These are phyloP conservation scores for Talaromyces adpressus DNA, from an alignment of 495 filamentous ascomycete species.

Conservation along the genomic window DNA sequence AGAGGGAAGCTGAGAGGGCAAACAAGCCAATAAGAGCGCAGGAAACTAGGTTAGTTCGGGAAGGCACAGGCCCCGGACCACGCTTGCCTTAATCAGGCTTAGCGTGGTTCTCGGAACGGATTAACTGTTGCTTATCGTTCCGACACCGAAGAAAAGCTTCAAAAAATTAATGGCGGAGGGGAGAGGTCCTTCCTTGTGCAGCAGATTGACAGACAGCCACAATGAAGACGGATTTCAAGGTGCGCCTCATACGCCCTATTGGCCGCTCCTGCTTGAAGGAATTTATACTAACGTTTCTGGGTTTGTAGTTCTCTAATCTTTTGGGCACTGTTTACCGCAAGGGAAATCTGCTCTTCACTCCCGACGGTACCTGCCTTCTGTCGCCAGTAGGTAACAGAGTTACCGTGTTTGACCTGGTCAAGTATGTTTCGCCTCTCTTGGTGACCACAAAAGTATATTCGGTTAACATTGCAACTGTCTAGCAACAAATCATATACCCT, in stretches of 20 bases:
- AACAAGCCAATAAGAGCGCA: neutral
- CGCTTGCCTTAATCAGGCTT: slow-evolving; percentile 1
- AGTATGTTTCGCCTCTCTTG: slow-evolving; percentile 48
- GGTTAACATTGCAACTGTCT: neutral
- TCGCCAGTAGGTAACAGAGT: slow-evolving; percentile 98
- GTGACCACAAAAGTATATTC: too few relatives aligned
- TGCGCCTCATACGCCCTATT: slow-evolving; percentile 21
- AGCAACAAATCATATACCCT: slow-evolving; percentile 96
- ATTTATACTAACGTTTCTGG: too few relatives aligned
- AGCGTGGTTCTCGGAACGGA: slow-evolving; percentile 11
- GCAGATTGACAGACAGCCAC: slow-evolving; percentile 7
- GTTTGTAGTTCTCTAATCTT: slow-evolving; percentile 76
- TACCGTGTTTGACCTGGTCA: slow-evolving; percentile 89
- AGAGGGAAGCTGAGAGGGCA: neutral
- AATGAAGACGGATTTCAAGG: slow-evolving; percentile 97
- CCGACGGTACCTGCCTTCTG: slow-evolving; percentile 89
- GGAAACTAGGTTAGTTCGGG: slow-evolving; percentile 5
- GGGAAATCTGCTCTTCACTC: slow-evolving; percentile 94
- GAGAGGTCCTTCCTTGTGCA: neutral
- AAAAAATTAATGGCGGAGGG: neutral
- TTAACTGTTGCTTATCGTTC: slow-evolving; percentile 14
- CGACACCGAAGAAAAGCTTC: slow-evolving; percentile 7
- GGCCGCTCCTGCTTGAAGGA: too few relatives aligned
- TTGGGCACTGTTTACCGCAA: slow-evolving; percentile 95
- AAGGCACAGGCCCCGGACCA: slow-evolving; percentile 11